These are phyloP conservation scores for Curvularia hawaiiensis DNA, from an alignment of 2,329 filamentous ascomycete species.

Conservation along the genomic window DNA sequence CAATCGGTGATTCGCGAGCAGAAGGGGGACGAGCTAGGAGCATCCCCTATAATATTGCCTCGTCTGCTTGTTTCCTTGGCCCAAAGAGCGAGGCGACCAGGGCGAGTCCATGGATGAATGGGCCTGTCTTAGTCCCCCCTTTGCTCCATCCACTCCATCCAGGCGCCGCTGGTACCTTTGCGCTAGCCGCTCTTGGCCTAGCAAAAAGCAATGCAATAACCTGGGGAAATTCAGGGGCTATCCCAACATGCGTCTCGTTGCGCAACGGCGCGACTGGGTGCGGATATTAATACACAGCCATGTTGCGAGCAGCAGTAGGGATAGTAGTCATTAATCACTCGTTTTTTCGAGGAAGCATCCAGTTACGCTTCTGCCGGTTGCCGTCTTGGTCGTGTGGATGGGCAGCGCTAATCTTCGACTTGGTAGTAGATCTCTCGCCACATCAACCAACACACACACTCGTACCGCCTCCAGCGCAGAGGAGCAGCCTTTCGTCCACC, in stretches of 20 bases:
- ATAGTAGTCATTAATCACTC: no score
- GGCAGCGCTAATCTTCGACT: neutral
- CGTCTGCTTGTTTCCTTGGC: slow-evolving; percentile 16
- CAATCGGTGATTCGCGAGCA: slow-evolving; percentile 30
- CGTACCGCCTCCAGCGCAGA: neutral
- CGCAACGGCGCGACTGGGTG: slow-evolving; percentile 2
- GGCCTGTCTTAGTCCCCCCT: neutral
- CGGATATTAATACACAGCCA: neutral
- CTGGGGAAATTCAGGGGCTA: slow-evolving; percentile 46
- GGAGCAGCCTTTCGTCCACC: neutral
- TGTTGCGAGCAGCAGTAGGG: no score
- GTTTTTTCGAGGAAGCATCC: neutral
- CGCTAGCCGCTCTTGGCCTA: slow-evolving; percentile 25
- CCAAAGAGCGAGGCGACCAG: slow-evolving; percentile 16
- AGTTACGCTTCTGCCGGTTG: neutral
- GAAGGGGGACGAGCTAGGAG: slow-evolving; percentile 13
- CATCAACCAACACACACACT: neutral
- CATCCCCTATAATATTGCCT: slow-evolving; percentile 31
- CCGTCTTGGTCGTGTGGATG: neutral
- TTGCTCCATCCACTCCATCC: slow-evolving; percentile 25
- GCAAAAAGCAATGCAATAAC: slow-evolving; percentile 37
- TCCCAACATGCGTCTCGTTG: slow-evolving; percentile 12
- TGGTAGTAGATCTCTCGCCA: neutral
- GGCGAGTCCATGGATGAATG: neutral
- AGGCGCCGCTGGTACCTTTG: slow-evolving; percentile 12